Conservation (phyloP, 2,329 filamentous ascomycete genomes). For the Colletotrichum tabaci region DNA sequence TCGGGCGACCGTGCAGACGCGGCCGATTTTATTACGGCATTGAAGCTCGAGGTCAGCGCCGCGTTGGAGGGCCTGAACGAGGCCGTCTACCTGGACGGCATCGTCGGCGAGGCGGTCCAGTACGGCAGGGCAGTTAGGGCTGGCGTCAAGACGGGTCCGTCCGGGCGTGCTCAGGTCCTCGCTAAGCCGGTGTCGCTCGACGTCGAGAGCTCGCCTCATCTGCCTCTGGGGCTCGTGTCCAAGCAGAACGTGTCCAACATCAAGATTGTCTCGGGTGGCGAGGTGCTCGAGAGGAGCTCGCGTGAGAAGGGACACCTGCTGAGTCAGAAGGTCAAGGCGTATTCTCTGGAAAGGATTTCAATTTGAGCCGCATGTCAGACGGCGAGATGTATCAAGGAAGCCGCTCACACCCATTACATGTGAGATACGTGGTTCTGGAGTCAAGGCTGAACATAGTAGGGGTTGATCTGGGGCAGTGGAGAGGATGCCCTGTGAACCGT, state of each 20-base stretch:
- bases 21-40: constrained; percentile 74
- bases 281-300: constrained; percentile 76
- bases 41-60: constrained; percentile 79
- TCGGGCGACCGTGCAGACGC: constrained; percentile 67
- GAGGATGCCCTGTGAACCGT: constrained; percentile 14
- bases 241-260: constrained; percentile 64
- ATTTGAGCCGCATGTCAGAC: constrained; percentile 62
- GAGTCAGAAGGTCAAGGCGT: constrained; percentile 84
- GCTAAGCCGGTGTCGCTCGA: constrained; percentile 62
- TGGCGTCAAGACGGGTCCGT: constrained; percentile 22
- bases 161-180: constrained; percentile 43
- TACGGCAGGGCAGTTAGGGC: constrained; percentile 63
- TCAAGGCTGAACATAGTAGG: constrained; percentile 32
- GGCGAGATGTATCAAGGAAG: not conserved
- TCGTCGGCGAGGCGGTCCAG: constrained; percentile 76
- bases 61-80: constrained; percentile 82
- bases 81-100: constrained; percentile 73
- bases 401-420: constrained; percentile 18
- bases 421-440: constrained; percentile 26
- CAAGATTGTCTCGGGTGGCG: constrained; percentile 78
- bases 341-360: constrained; percentile 84
- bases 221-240: constrained; percentile 82
- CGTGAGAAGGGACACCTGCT: constrained; percentile 84
- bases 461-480: constrained; percentile 5
- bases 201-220: constrained; percentile 63